Conservation (phyloP, 2,329 filamentous ascomycete species). For the Monosporascus sp. region DNA sequence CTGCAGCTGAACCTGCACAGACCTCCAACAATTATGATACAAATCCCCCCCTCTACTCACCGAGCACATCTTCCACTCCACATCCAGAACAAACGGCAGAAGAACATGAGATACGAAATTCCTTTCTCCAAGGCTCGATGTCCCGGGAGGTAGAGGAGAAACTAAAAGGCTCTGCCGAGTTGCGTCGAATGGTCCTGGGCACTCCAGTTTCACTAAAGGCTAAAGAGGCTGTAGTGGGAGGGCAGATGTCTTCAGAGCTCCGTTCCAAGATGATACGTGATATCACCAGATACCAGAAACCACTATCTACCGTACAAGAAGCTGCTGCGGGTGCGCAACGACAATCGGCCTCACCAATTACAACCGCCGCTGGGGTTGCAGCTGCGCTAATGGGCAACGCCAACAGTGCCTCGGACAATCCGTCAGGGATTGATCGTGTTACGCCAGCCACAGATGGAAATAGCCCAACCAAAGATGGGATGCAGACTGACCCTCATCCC, state of each 20-base stretch:
- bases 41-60: no score
- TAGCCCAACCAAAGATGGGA: background rate
- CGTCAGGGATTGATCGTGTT: background rate
- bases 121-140: background rate
- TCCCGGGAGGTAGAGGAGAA: background rate
- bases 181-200: background rate
- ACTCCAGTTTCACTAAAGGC: background rate
- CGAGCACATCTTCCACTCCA: background rate
- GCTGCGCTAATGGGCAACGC: background rate
- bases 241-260: background rate
- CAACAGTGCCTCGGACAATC: background rate
- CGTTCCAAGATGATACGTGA: slow-evolving; percentile 1
- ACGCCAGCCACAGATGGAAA: background rate
- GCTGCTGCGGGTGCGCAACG: background rate
- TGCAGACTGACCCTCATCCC: background rate
- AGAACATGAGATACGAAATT: background rate
- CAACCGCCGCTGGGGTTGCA: background rate
- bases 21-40: no score
- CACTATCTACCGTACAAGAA: background rate
- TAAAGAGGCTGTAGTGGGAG: background rate
- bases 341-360: background rate
- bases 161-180: background rate
- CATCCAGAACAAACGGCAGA: background rate
- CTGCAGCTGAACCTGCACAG: background rate
- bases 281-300: background rate